Base-by-base conservation (phyloP, 2,329 filamentous ascomycete genomes). In the Ophiostoma angusticollis region DNA sequence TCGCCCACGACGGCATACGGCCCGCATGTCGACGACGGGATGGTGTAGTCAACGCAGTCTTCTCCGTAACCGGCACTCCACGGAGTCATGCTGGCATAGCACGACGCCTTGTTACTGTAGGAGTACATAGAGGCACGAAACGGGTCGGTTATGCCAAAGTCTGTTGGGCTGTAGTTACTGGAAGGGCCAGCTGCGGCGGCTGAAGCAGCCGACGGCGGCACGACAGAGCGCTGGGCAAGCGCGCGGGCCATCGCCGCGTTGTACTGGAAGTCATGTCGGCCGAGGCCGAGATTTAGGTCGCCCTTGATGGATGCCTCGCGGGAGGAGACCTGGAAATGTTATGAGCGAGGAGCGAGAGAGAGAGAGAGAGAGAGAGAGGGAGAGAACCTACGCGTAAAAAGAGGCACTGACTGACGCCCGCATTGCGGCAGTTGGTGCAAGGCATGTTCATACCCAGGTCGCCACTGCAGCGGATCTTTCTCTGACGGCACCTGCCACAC, bases 391-490 rank as follows among this genome's bases (percentile, higher is more conserved):
- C 89, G 59, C 89, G 72, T 46, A 93, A 65, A 53, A 93, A 95
- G 41, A 79, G 73, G 55, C 89, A 95, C 6, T 69, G 64, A 17
- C 78, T 72, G 19, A 71, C 64, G 11, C 81, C 80, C 37, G 87
- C 80, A 45, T 68, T 75, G 52, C 76, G 80, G 64, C 89, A 96
- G 57, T 87, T 93, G 9, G 71, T 66, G 59, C 89, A 96, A n/a
- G 79, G 77, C 28, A 66, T 62, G n/a, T 80, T 81, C 52, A 80
- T 74, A 23, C 81, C 82, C 24, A 71, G 67, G 54, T 94, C 85
- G 31, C 89, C 89, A 52, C 83, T 93, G 63, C 89, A 96, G 50
- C 84, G 80, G 51, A 96, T 96, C 67, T 96, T 96, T 43, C 89
- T 75, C 62, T 89, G 87, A 44, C 89, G 77, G 60, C 89, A 96